Percentiles rank a stretch among this genome's conserved stretches.
Evolutionary conservation across 257 asterid species (phyloP).

Genomic region (Salvia rosmarinus): DNA sequence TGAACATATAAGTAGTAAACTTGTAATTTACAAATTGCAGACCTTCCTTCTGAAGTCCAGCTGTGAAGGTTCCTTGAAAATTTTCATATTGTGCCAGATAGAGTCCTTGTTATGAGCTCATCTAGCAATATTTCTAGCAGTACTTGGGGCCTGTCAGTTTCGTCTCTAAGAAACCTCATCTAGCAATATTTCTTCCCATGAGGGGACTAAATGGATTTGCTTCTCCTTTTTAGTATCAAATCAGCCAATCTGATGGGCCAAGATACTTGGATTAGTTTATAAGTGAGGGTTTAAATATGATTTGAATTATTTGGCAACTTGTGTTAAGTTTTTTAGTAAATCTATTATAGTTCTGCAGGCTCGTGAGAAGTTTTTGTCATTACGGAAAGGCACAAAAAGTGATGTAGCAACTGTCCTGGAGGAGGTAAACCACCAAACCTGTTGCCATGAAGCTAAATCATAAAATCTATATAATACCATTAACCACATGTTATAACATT

Average conservation of each 20-base stretch:
- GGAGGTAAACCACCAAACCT: conserved; percentile 65
- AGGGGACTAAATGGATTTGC: background rate
- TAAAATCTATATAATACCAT: conserved; percentile 12
- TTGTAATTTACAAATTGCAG: background rate
- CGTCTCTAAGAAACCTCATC: background rate
- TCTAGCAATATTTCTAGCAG: conserved; percentile 6
- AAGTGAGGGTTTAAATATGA: background rate
- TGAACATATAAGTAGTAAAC: conserved; percentile 9
- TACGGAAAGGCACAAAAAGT: conserved; percentile 89
- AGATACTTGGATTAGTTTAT: background rate
- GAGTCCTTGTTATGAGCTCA: background rate
- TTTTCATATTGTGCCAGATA: conserved; percentile 3
- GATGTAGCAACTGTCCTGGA: conserved; percentile 79
- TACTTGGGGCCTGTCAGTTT: no score
- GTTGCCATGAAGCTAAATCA: conserved; percentile 20
- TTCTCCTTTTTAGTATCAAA: background rate
- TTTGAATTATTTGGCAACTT: background rate
- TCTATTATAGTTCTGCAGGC: conserved; percentile 58
- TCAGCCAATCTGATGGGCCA: background rate
- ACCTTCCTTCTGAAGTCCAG: background rate
- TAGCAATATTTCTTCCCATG: background rate
- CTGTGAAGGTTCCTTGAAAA: background rate
- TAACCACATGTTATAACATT: conserved; percentile 29
- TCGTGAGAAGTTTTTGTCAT: conserved; percentile 91
- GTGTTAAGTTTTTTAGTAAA: conserved; percentile 13